Evolutionary conservation across 2,329 filamentous ascomycete genomes (phyloP).

Genomic region (Colletotrichum sp.): DNA sequence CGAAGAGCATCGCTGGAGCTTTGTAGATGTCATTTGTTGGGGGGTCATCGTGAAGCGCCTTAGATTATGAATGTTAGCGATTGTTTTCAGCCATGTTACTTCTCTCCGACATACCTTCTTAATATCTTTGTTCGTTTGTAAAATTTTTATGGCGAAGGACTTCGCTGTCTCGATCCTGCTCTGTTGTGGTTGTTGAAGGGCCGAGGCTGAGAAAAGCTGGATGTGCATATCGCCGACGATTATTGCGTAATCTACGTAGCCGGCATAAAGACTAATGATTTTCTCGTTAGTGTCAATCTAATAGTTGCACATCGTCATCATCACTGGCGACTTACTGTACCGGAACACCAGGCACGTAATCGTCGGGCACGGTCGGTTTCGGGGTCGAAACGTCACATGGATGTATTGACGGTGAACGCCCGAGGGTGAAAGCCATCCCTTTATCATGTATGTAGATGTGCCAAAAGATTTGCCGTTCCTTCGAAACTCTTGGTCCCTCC

Average conservation of each 20-base stretch:
- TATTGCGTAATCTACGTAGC: not conserved
- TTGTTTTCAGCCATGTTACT: rapidly evolving
- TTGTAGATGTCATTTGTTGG: not conserved
- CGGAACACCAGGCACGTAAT: not conserved
- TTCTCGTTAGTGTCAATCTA: no score
- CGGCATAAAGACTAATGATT: not conserved
- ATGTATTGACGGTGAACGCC: slow-evolving; percentile 30
- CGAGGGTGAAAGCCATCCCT: slow-evolving; percentile 31
- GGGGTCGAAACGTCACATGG: slow-evolving; percentile 30
- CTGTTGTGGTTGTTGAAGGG: not conserved
- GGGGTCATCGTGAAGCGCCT: not conserved
- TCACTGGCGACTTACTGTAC: not conserved
- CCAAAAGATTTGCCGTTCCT: slow-evolving; percentile 29
- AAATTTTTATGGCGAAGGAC: not conserved
- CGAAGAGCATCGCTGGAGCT: not conserved
- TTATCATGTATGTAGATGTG: slow-evolving; percentile 33
- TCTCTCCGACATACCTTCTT: not conserved
- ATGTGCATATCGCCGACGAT: not conserved
- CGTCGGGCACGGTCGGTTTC: not conserved
- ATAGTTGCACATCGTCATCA: not conserved
- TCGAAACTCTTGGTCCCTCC: not conserved
- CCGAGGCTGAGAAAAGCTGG: not conserved
- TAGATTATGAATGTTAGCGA: not conserved
- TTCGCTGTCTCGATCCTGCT: not conserved
- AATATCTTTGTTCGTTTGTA: not conserved